These are phyloP conservation scores for Colletotrichum sp. DNA, from an alignment of 2,329 filamentous ascomycete species.

Conservation along the genomic window DNA sequence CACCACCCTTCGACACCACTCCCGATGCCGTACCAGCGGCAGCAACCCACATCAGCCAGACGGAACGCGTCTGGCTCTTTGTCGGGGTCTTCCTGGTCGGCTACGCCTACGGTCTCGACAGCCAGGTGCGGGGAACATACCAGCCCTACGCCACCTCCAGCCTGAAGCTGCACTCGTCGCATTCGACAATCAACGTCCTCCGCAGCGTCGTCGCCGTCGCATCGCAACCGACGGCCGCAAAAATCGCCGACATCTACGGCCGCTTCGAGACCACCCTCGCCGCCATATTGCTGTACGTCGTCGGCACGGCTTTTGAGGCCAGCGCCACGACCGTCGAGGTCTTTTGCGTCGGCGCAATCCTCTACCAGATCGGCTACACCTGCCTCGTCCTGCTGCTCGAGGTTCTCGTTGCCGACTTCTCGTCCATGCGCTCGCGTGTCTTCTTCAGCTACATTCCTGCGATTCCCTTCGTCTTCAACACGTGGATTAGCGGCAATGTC, in stretches of 20 bases:
- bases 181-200: constrained; percentile 64
- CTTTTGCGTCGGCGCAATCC: constrained; percentile 58
- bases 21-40: constrained; percentile 48
- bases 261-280: constrained; percentile 62
- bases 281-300: constrained; percentile 60
- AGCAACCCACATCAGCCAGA: constrained; percentile 46
- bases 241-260: constrained; percentile 68
- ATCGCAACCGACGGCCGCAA: constrained; percentile 62
- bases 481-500: constrained; percentile 67
- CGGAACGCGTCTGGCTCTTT: constrained; percentile 58
- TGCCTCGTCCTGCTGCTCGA: constrained; percentile 62
- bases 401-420: constrained; percentile 65
- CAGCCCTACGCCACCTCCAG: constrained; percentile 59
- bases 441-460: constrained; percentile 69
- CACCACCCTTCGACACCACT: constrained; percentile 51
- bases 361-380: constrained; percentile 66
- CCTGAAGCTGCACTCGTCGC: constrained; percentile 57
- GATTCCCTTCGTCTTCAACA: constrained; percentile 64
- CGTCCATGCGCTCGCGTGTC: constrained; percentile 62
- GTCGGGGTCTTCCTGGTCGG: constrained; percentile 62
- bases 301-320: constrained; percentile 60
- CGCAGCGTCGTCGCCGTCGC: constrained; percentile 65
- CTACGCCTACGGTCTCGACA: constrained; percentile 65
- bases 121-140: constrained; percentile 55
- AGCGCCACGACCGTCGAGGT: constrained; percentile 49